Conservation (phyloP, 805 yeast genomes). For the Hanseniaspora thailandica region DNA sequence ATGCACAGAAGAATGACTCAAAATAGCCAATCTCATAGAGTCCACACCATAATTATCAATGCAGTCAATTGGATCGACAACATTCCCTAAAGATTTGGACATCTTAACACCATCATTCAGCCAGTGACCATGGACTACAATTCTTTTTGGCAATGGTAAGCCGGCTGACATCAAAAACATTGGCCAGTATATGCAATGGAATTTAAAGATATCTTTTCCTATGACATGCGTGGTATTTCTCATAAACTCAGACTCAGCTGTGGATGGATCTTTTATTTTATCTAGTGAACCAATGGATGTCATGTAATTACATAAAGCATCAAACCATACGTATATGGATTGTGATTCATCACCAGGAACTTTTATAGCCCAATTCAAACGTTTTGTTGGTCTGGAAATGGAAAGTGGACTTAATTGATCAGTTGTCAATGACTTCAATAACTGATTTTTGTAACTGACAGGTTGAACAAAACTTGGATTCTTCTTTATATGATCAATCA, state of each 20-base stretch:
- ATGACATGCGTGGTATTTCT: constrained; percentile 56
- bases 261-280: constrained; percentile 33
- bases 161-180: constrained; percentile 76
- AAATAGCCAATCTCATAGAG: constrained; percentile 59
- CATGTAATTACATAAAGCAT: constrained; percentile 76
- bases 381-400: constrained; percentile 68
- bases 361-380: constrained; percentile 80
- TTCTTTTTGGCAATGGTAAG: constrained; percentile 53
- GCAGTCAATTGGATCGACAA: constrained; percentile 75
- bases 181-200: constrained; percentile 93
- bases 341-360: constrained; percentile 75
- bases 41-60: constrained; percentile 57
- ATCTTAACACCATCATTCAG: constrained; percentile 76
- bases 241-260: constrained; percentile 19
- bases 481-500: constrained; percentile 39
- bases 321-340: constrained; percentile 91
- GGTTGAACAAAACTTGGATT: constrained; percentile 63
- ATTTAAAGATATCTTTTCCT: constrained; percentile 83
- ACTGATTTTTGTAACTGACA: constrained; percentile 37
- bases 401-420: constrained; percentile 54
- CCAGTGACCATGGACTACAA: constrained; percentile 93
- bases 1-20: constrained; percentile 62
- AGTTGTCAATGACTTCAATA: constrained; percentile 46
- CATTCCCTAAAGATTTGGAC: constrained; percentile 89
- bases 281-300: constrained; percentile 44